Evolutionary conservation across 2,329 filamentous ascomycete species (phyloP).

Genomic region (Hirsutella thompsonii): DNA sequence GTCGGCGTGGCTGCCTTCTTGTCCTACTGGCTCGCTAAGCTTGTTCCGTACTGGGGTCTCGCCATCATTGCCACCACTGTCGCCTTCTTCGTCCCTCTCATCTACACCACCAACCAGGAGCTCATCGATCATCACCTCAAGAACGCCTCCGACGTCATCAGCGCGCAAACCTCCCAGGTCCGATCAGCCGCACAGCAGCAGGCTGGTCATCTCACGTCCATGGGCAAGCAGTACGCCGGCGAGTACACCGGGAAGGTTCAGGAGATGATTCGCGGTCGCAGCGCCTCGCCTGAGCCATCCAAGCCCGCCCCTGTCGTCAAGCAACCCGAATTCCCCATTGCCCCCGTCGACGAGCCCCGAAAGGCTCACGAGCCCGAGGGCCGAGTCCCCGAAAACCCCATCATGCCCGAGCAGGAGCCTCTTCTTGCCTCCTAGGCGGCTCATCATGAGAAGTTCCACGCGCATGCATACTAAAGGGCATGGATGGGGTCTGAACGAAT

Average conservation of each 20-base stretch:
- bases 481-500: background rate
- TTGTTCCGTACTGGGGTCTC: conserved; percentile 58
- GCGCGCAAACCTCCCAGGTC: conserved; percentile 50
- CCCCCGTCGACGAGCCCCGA: conserved; percentile 23
- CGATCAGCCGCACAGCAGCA: conserved; percentile 50
- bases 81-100: conserved; percentile 47
- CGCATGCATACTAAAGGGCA: conserved; percentile 13
- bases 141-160: conserved; percentile 43
- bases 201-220: conserved; percentile 46
- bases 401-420: conserved; percentile 15
- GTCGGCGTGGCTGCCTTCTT: conserved; percentile 48
- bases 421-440: conserved; percentile 16
- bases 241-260: conserved; percentile 58
- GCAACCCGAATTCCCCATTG: conserved; percentile 21
- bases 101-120: conserved; percentile 58
- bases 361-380: conserved; percentile 10
- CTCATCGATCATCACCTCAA: conserved; percentile 52
- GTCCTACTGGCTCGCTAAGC: conserved; percentile 56
- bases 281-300: conserved; percentile 24
- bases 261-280: conserved; percentile 42
- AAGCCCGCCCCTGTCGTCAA: conserved; percentile 16
- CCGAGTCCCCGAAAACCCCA: conserved; percentile 13
- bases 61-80: conserved; percentile 45
- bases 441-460: conserved; percentile 12
- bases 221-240: conserved; percentile 55